Evolutionary conservation across 495 filamentous ascomycete species (phyloP).

Genomic region (Neurospora pannonica): DNA sequence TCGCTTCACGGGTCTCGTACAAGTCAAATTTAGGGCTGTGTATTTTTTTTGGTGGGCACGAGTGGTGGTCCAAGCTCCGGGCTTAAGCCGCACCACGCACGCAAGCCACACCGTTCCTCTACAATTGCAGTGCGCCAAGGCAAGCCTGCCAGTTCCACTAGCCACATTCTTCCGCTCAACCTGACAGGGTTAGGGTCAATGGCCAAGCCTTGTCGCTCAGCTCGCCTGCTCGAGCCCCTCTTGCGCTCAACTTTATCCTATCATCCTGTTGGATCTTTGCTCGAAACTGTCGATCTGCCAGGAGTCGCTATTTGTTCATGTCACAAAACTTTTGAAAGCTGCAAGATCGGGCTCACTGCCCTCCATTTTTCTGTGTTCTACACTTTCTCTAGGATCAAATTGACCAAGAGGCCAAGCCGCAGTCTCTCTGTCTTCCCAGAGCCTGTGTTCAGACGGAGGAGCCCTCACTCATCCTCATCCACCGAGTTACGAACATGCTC

Average conservation of each 20-base stretch:
- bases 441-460: neutral
- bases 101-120: neutral
- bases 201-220: neutral
- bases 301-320: neutral
- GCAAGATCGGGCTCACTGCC: neutral
- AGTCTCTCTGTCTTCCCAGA: neutral
- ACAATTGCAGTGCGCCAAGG: neutral
- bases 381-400: neutral
- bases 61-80: slow-evolving; percentile 11
- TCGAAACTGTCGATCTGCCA: neutral
- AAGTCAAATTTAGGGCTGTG: slow-evolving; percentile 26
- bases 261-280: neutral
- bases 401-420: neutral
- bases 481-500: neutral
- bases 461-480: neutral
- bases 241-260: neutral
- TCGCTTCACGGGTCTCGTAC: slow-evolving; percentile 15
- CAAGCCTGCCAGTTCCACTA: neutral
- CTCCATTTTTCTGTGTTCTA: neutral
- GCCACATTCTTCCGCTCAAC: neutral
- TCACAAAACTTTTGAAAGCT: neutral
- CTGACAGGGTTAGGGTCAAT: neutral
- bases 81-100: slow-evolving; percentile 7
- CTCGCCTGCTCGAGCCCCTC: neutral
- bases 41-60: slow-evolving; percentile 27